Percentiles rank a stretch among this genome's conserved stretches.
phyloP scores from a whole-genome alignment of 805 yeast genomes.

The Hanseniaspora taiwanica region DNA sequence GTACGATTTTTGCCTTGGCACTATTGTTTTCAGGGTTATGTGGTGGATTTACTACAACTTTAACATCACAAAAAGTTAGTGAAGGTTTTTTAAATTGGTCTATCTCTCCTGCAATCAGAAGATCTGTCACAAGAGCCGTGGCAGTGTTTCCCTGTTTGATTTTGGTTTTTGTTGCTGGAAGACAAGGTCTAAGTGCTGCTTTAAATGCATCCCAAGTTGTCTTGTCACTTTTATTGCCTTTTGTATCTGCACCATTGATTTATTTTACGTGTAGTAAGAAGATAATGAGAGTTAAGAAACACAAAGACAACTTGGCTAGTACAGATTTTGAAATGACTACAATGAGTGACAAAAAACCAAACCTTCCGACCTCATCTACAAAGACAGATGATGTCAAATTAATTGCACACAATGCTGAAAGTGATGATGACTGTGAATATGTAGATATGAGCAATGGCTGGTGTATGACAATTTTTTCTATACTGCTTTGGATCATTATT shows the following conservation, averaged over 20 bases:
- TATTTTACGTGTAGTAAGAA: slow-evolving; percentile 60
- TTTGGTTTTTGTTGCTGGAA: slow-evolving; percentile 61
- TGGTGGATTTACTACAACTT: slow-evolving; percentile 91
- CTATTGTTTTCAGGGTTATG: slow-evolving; percentile 77
- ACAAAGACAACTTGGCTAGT: neutral
- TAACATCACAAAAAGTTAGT: slow-evolving; percentile 89
- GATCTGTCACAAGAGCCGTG: slow-evolving; percentile 68
- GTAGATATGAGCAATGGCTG: slow-evolving; percentile 32
- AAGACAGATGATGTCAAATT: slow-evolving; percentile 8
- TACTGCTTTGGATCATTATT: slow-evolving; percentile 56
- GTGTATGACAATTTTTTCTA: slow-evolving; percentile 37
- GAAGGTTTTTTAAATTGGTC: slow-evolving; percentile 82
- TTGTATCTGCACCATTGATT: slow-evolving; percentile 78
- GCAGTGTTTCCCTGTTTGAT: slow-evolving; percentile 81
- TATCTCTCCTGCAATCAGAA: slow-evolving; percentile 65
- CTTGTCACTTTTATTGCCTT: slow-evolving; percentile 64
- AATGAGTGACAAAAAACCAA: neutral
- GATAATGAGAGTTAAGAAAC: slow-evolving; percentile 48
- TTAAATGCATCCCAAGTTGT: slow-evolving; percentile 81
- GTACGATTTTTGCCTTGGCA: slow-evolving; percentile 75
- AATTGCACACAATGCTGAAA: too few relatives aligned
- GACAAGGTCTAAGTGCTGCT: slow-evolving; percentile 66
- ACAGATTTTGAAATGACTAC: too few relatives aligned
- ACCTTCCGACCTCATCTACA: neutral
- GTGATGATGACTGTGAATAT: slow-evolving; percentile 9